Evolutionary conservation across 2,329 filamentous ascomycete genomes (phyloP).

Genomic region (Fulvia fulva): DNA sequence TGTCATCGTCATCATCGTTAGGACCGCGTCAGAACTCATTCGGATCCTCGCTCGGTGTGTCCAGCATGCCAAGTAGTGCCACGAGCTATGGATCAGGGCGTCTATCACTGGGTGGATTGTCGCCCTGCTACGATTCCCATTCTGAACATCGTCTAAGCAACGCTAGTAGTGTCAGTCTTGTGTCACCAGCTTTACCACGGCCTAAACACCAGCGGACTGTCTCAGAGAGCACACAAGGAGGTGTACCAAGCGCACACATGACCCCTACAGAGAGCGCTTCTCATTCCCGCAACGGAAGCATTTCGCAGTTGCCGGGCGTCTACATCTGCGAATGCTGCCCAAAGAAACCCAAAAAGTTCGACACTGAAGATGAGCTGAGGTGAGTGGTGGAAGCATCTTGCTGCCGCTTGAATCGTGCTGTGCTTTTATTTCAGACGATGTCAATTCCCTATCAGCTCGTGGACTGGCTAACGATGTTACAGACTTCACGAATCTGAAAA

Average conservation of each 20-base stretch:
- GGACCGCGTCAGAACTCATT: constrained; percentile 60
- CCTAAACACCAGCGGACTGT: constrained; percentile 36
- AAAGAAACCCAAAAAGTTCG: constrained; percentile 95
- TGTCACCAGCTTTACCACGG: constrained; percentile 39
- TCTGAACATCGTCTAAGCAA: constrained; percentile 51
- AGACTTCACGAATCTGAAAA: constrained; percentile 91
- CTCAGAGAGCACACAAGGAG: constrained; percentile 39
- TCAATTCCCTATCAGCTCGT: background rate
- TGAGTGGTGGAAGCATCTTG: constrained; percentile 40
- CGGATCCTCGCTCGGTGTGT: constrained; percentile 55
- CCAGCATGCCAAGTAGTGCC: constrained; percentile 60
- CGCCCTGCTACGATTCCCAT: constrained; percentile 55
- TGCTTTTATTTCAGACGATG: background rate
- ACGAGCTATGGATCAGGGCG: constrained; percentile 62
- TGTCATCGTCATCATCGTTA: constrained; percentile 63
- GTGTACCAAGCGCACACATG: constrained; percentile 35
- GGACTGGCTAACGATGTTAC: constrained; percentile 6
- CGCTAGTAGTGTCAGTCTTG: constrained; percentile 43
- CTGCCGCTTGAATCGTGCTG: background rate
- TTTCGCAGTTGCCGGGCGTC: constrained; percentile 53
- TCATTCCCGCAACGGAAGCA: constrained; percentile 48
- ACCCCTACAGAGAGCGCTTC: constrained; percentile 43
- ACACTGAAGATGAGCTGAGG: constrained; percentile 77
- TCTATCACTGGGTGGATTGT: constrained; percentile 57
- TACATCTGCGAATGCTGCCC: constrained; percentile 91